A percentile compares a stretch with the other conserved stretches of the same genome.
Evolutionary conservation across 148 eudicot species (phyloP).

Genomic region (Gaultheria prostrata): DNA sequence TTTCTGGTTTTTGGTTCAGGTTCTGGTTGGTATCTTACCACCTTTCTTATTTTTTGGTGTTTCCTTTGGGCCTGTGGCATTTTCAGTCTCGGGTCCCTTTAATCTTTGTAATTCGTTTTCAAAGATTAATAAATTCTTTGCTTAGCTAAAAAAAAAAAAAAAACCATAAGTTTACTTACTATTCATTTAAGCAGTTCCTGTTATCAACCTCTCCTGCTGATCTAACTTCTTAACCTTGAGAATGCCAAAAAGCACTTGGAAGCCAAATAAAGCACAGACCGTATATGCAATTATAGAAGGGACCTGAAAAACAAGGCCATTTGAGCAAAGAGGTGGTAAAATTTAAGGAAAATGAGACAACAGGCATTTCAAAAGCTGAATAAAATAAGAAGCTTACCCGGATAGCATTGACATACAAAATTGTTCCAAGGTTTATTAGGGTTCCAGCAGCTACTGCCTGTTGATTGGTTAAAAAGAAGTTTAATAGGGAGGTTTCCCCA

Average conservation of each 20-base stretch:
- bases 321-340: conserved; percentile 11
- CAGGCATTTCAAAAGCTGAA: not conserved
- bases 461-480: conserved; percentile 21
- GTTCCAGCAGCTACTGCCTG: conserved; percentile 97
- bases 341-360: conserved; percentile 7
- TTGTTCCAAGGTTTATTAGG: conserved; percentile 84
- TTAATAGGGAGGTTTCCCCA: not conserved
- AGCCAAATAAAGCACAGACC: conserved; percentile 67
- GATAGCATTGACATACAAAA: conserved; percentile 75
- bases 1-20: too few relatives aligned
- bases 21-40: too few relatives aligned
- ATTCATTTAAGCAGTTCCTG: conserved; percentile 83
- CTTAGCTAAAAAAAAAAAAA: too few relatives aligned
- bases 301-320: conserved; percentile 36
- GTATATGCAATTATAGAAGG: conserved; percentile 70
- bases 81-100: too few relatives aligned
- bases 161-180: conserved; percentile 22
- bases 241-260: conserved; percentile 80
- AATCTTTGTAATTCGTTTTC: too few relatives aligned
- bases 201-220: conserved; percentile 76
- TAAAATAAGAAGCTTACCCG: conserved; percentile 48
- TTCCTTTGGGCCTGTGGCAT: too few relatives aligned
- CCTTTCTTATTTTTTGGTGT: too few relatives aligned
- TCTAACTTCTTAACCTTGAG: conserved; percentile 81
- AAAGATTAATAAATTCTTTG: too few relatives aligned